phyloP scores from a whole-genome alignment of 371 early-diverging fungal species.

The Rhizopus sp. region DNA sequence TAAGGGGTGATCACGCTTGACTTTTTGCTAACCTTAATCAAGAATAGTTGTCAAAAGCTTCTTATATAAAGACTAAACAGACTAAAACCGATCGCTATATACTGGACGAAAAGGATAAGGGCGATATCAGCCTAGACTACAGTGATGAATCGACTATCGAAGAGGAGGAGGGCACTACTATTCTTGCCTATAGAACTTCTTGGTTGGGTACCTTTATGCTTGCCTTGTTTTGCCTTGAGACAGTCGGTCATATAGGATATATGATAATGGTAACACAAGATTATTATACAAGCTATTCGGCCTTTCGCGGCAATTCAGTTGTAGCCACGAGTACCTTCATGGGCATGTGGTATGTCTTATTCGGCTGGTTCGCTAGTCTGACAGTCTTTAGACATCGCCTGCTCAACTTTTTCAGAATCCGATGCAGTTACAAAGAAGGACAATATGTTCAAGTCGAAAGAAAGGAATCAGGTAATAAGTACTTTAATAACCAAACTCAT shows the following conservation, averaged over 20 bases:
- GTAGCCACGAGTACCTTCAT: conserved; percentile 49
- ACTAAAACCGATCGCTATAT: conserved; percentile 2
- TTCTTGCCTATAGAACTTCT: conserved; percentile 45
- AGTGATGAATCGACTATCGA: conserved; percentile 10
- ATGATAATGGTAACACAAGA: conserved; percentile 42
- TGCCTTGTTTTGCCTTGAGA: conserved; percentile 31
- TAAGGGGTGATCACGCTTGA: conserved; percentile 5
- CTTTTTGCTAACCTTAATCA: conserved; percentile 5
- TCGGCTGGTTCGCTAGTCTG: conserved; percentile 63
- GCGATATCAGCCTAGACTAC: background rate
- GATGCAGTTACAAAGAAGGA: conserved; percentile 53
- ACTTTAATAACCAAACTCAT: background rate
- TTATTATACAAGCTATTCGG: conserved; percentile 37
- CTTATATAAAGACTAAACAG: conserved; percentile 3
- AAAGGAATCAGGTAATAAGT: conserved; percentile 34
- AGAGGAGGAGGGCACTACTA: conserved; percentile 33
- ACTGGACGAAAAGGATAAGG: background rate
- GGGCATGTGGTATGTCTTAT: conserved; percentile 67
- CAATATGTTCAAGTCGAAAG: conserved; percentile 71
- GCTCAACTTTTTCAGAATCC: conserved; percentile 71
- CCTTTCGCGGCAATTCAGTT: conserved; percentile 31
- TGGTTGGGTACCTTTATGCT: conserved; percentile 30
- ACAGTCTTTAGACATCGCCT: conserved; percentile 47
- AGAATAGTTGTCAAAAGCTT: conserved; percentile 6
- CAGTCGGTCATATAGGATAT: conserved; percentile 37